Evolutionary conservation across 768 basidiomycete genomes (phyloP), one percentile per base, ranked within the genome.

Genomic region (Hericium alpestre): DNA sequence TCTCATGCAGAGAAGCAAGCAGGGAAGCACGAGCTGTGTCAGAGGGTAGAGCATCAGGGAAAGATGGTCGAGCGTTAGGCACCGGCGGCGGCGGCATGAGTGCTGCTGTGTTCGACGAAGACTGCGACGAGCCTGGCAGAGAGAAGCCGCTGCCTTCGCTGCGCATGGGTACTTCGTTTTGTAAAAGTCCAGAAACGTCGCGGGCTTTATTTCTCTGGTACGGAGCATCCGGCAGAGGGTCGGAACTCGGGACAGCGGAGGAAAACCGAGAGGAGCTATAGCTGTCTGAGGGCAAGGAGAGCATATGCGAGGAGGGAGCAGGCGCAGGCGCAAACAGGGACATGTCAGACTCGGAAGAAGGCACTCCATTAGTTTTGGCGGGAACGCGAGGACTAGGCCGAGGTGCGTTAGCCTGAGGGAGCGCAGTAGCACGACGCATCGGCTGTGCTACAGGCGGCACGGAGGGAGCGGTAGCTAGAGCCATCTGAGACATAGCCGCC

Each of bases 1-100:
- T 63, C 38, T 81, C 73, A 41, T 69, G 69, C 15, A 86, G 67
- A 1, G 77, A 72, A 8, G 72, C 62, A 47, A 58, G 74, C 63
- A 55, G 79, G 22, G 48, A 67, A 59, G 46, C 59, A 43, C 61
- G 7, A 25, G 54, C 52, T 47, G 51, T 23, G 56, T 58, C 39
- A 46, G 50, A 50, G 23, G 55, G 43, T 47, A 51, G 51, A 4
- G 65, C 53, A 23, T 59, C 53, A 7, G 58, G 59, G 8, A 57
- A 58, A 6, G 48, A 51, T 1, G 32, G 58, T 49, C 37, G 55
- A 40, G 53, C 20, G 22, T 10, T 7, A 32, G 40, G 53, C n/a
- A 20, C 23, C 9, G 49, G 22, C 13, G 49, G 49, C 49, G 49
- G 49, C 23, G 23, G 49, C 49, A 51, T 51, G 49, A 11, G 49